Conservation (phyloP, 352 stramenopile genomes). For the Phytophthora tentaculata region DNA sequence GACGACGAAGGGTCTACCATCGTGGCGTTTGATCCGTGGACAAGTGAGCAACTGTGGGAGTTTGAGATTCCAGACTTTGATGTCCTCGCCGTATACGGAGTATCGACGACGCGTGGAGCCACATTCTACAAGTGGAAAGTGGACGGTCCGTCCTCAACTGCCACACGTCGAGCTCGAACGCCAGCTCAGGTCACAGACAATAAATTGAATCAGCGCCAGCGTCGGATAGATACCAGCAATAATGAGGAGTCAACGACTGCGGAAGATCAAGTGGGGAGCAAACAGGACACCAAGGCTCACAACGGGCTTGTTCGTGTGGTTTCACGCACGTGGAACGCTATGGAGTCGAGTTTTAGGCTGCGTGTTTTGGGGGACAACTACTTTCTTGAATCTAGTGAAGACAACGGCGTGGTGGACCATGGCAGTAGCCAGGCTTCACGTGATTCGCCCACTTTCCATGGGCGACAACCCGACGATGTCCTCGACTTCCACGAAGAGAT, state of each 20-base stretch:
- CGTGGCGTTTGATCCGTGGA: conserved; percentile 74
- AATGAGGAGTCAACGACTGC: neutral
- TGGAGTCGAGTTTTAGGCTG: conserved; percentile 57
- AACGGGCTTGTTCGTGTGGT: conserved; percentile 39
- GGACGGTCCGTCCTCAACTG: conserved; percentile 66
- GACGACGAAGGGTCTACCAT: conserved; percentile 76
- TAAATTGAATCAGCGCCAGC: conserved; percentile 4
- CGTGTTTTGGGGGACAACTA: conserved; percentile 66
- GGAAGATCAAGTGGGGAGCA: conserved; percentile 1
- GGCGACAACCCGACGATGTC: conserved; percentile 22
- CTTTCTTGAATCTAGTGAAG: conserved; percentile 58
- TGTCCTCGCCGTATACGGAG: conserved; percentile 70
- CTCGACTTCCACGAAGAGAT: conserved; percentile 39
- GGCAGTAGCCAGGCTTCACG: conserved; percentile 7
- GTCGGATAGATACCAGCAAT: conserved; percentile 18
- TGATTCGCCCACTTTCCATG: conserved; percentile 37
- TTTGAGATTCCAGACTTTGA: conserved; percentile 76
- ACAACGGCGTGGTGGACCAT: conserved; percentile 34
- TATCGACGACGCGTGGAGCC: conserved; percentile 54
- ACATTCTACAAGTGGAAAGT: conserved; percentile 81
- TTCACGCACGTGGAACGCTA: conserved; percentile 39
- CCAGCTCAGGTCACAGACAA: conserved; percentile 9
- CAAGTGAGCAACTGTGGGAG: conserved; percentile 75
- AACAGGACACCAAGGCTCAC: conserved; percentile 4
- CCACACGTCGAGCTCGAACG: conserved; percentile 3